Conservation (phyloP, 2,329 filamentous ascomycete species). For the Fusarium torulosum region DNA sequence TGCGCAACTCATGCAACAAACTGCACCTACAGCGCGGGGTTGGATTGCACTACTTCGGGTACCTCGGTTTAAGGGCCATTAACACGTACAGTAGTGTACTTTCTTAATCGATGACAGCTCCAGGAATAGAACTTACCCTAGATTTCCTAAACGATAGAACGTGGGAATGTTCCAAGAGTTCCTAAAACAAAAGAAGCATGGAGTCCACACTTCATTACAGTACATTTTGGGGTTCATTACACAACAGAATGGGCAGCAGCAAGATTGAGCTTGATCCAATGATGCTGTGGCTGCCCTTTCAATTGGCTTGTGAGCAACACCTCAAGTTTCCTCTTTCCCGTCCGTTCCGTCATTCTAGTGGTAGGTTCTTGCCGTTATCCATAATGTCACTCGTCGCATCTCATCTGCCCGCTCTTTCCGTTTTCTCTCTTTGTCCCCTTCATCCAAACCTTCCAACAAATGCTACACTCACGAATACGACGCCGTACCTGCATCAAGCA, state of each 20-base stretch:
- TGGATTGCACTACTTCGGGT: conserved; percentile 38
- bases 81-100: conserved; percentile 30
- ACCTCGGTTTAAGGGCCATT: conserved; percentile 30
- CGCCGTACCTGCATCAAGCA: conserved; percentile 43
- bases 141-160: conserved; percentile 13
- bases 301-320: conserved; percentile 7
- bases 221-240: conserved; percentile 17
- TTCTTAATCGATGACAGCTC: conserved; percentile 26
- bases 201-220: neutral
- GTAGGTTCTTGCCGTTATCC: neutral
- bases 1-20: neutral
- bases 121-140: conserved; percentile 29
- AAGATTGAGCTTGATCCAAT: conserved; percentile 20
- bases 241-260: conserved; percentile 25
- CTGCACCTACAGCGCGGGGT: conserved; percentile 43
- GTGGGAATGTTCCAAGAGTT: neutral
- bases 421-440: conserved; percentile 12
- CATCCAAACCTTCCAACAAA: conserved; percentile 31
- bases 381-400: conserved; percentile 35
- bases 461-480: conserved; percentile 19
- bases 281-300: conserved; percentile 42
- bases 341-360: neutral
- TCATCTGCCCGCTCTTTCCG: conserved; percentile 12
- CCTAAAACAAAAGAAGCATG: neutral
- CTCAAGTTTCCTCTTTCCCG: conserved; percentile 6